Conservation (phyloP, 345 rosid species). For the Rhodamnia argentea region DNA sequence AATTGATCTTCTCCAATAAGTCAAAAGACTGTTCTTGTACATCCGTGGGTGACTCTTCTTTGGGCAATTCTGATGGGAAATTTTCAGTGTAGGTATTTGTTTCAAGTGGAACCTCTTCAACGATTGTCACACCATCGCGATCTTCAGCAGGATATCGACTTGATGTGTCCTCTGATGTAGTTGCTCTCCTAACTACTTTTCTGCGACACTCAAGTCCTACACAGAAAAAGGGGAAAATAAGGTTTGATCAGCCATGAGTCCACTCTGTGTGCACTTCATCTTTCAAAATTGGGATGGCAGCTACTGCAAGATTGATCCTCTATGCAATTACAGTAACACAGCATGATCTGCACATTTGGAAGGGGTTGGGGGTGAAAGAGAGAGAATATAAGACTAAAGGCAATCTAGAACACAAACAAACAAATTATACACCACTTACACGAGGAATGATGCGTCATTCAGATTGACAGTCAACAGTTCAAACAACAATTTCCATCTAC, state of each 20-base stretch:
- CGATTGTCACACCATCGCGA: slow-evolving; percentile 12
- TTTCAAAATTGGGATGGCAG: background rate
- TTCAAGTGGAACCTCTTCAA: slow-evolving; percentile 24
- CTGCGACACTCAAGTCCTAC: background rate
- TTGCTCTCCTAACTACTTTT: slow-evolving; percentile 20
- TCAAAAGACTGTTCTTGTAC: slow-evolving; percentile 20
- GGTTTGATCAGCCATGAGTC: background rate
- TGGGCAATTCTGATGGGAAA: slow-evolving; percentile 8
- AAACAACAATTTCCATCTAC: background rate
- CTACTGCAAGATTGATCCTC: background rate
- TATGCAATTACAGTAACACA: background rate
- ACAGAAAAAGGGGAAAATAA: background rate
- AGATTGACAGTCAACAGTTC: no score
- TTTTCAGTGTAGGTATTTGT: slow-evolving; percentile 12
- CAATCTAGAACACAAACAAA: no score
- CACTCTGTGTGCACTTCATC: background rate
- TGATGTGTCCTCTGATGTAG: slow-evolving; percentile 34
- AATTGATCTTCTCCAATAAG: slow-evolving; percentile 35
- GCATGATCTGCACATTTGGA: background rate
- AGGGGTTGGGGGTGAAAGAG: no score
- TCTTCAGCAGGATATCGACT: slow-evolving; percentile 26
- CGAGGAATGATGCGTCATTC: background rate
- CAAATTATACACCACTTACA: no score
- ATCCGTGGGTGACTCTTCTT: slow-evolving; percentile 19
- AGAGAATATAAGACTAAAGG: no score